Base-by-base conservation (phyloP, 192 early-diverging fungal genomes). In the Coemansia erecta region DNA sequence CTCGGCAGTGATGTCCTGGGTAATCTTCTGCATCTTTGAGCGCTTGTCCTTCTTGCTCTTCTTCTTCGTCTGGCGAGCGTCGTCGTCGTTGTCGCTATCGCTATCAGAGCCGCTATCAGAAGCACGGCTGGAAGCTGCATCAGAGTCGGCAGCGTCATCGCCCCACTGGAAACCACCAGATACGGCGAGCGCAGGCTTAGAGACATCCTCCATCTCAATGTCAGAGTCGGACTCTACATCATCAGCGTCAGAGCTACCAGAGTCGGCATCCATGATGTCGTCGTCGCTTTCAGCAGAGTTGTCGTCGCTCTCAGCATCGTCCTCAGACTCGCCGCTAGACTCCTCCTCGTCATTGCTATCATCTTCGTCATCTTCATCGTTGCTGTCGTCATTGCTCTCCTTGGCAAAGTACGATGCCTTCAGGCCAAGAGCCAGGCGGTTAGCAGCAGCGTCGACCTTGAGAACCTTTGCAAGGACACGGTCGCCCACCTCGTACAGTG, bases 361-460 rank as follows among this genome's bases (percentile, higher is more conserved):
- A 35, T 53, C 63, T 6, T 69, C 44, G 26, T 59, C 51, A 13
- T 73, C 69, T 9, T 59, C 45, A 19, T 81, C 45, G 33, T 81
- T 66, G 76, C 41, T 77, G 17, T 74, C 75, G 2, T 58, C 68
- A 45, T 86, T 85, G 24, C 60, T 64, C 31, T 64, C 81, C 33
- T 61, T 62, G 33, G 74, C 85, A 84, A 96, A 95, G 70, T 91
- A 92, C 8, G 87, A 89, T 2, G 91, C 84, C 82, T 92, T 95
- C 17, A 95, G 83, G 47, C 92, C 89, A 42, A 96, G 85, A 5
- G 81, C 80, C 22, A 94, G 70, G 12, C 84, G 78, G 53, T 87
- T 84, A 63, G 84, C 89, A 57, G 81, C 81, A 14, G 64, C 41
- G 62, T 94, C 86, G 24, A 92, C 85, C 46, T 86, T 85, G 42